Conservation (phyloP, 768 basidiomycete genomes). For the Mycena belliarum region DNA sequence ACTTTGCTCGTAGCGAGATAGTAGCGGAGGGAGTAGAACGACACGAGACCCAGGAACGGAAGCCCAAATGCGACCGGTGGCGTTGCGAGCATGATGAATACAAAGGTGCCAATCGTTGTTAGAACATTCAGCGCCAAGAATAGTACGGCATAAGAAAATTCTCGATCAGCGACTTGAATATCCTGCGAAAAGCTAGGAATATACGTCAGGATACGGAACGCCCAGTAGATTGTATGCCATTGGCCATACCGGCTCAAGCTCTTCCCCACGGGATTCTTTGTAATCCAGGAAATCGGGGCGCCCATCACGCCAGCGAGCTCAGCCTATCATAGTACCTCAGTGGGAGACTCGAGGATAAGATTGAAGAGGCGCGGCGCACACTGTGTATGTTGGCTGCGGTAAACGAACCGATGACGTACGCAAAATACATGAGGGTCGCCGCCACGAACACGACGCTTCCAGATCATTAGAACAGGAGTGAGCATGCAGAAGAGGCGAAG, state of each 20-base stretch:
- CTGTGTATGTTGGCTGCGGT: constrained; percentile 11
- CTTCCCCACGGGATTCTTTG: constrained; percentile 12
- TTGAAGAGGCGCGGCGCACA: background rate
- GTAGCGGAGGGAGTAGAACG: background rate
- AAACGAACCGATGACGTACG: background rate
- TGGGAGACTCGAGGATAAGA: background rate
- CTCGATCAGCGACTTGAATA: constrained; percentile 8
- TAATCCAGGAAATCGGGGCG: constrained; percentile 16
- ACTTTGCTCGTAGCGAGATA: constrained; percentile 20
- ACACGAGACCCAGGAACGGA: constrained; percentile 1
- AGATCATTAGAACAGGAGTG: background rate
- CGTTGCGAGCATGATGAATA: constrained; percentile 9
- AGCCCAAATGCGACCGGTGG: constrained; percentile 10
- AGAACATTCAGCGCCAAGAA: constrained; percentile 4
- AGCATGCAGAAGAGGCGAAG: background rate
- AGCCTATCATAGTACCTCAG: background rate
- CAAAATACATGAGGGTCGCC: background rate
- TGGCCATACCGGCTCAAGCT: constrained; percentile 12
- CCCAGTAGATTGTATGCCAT: background rate
- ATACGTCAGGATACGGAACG: background rate
- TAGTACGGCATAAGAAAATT: constrained; percentile 12
- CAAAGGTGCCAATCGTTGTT: background rate
- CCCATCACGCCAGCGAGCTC: constrained; percentile 9
- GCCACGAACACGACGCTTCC: constrained; percentile 4
- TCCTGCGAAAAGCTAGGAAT: constrained; percentile 14